These are phyloP conservation scores for Candida ovalis DNA, from an alignment of 805 yeast genomes.

Conservation along the genomic window DNA sequence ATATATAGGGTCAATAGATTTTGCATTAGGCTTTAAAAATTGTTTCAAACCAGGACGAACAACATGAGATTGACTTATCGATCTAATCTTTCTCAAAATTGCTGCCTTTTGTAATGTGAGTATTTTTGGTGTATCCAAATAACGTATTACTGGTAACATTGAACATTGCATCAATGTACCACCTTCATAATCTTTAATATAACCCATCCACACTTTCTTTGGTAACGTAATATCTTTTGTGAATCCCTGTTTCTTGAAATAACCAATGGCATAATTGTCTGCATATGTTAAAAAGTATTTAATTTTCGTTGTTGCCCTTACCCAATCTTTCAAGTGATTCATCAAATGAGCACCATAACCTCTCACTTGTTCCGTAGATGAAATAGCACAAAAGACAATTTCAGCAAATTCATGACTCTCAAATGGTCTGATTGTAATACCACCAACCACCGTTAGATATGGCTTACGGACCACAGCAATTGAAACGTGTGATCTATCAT, in stretches of 20 bases:
- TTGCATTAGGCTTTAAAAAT: constrained; percentile 49
- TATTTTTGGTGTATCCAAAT: constrained; percentile 84
- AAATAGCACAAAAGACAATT: constrained; percentile 96
- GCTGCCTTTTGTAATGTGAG: constrained; percentile 89
- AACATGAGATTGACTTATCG: constrained; percentile 72
- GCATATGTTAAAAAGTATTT: constrained; percentile 92
- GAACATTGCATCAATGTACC: constrained; percentile 98
- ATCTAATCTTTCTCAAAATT: constrained; percentile 74
- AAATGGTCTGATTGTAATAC: constrained; percentile 94
- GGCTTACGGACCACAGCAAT: constrained; percentile 96
- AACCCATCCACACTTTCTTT: constrained; percentile 92
- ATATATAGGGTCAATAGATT: constrained; percentile 68
- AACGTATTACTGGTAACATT: constrained; percentile 85
- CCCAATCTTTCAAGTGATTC: constrained; percentile 97
- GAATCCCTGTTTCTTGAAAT: constrained; percentile 96
- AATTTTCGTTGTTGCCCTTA: constrained; percentile 79
- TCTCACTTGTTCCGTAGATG: constrained; percentile 95
- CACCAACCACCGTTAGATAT: constrained; percentile 86
- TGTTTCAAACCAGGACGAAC: constrained; percentile 77
- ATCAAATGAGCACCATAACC: constrained; percentile 98
- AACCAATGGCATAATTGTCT: constrained; percentile 98
- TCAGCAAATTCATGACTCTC: constrained; percentile 90
- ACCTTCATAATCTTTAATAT: constrained; percentile 97
- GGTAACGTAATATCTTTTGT: constrained; percentile 91
- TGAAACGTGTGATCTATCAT: constrained; percentile 89